Percentiles rank a stretch among this genome's conserved stretches.
phyloP scores from a whole-genome alignment of 345 rosid genomes.

The Boechera stricta region DNA sequence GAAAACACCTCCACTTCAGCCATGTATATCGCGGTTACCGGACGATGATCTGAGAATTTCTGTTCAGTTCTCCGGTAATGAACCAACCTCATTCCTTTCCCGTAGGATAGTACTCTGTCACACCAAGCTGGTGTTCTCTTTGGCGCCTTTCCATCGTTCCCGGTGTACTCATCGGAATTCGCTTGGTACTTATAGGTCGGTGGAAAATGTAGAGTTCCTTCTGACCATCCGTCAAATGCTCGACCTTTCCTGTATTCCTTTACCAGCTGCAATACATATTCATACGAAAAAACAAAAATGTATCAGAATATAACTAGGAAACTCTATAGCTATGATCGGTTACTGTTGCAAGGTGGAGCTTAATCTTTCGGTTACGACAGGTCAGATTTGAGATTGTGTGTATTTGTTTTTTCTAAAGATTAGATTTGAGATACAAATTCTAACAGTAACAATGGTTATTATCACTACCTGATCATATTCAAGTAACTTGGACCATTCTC shows the following conservation, averaged over 20 bases:
- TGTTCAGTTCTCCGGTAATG: constrained; percentile 75
- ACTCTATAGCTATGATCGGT: neutral
- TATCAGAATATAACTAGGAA: neutral
- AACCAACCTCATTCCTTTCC: constrained; percentile 81
- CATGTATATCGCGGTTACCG: constrained; percentile 80
- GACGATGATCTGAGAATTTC: constrained; percentile 89
- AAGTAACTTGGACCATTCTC: constrained; percentile 68
- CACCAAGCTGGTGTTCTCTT: constrained; percentile 96
- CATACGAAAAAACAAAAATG: neutral
- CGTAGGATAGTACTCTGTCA: constrained; percentile 80
- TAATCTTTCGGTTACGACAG: neutral
- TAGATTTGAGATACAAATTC: neutral
- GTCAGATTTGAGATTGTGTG: neutral
- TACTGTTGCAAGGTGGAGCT: neutral
- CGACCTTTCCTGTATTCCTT: constrained; percentile 76
- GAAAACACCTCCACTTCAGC: constrained; percentile 90
- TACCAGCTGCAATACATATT: constrained; percentile 55
- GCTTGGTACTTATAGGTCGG: constrained; percentile 94
- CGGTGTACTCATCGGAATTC: constrained; percentile 73
- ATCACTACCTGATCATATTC: constrained; percentile 83
- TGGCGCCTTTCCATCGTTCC: constrained; percentile 68
- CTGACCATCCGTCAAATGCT: constrained; percentile 94
- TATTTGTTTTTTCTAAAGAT: no score
- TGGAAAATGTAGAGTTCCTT: constrained; percentile 73
- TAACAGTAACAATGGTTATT: constrained; percentile 1